A percentile compares a stretch with the other conserved stretches of the same genome.
Conservation (phyloP, 306 rosid genomes). For the Lupinus albus region DNA sequence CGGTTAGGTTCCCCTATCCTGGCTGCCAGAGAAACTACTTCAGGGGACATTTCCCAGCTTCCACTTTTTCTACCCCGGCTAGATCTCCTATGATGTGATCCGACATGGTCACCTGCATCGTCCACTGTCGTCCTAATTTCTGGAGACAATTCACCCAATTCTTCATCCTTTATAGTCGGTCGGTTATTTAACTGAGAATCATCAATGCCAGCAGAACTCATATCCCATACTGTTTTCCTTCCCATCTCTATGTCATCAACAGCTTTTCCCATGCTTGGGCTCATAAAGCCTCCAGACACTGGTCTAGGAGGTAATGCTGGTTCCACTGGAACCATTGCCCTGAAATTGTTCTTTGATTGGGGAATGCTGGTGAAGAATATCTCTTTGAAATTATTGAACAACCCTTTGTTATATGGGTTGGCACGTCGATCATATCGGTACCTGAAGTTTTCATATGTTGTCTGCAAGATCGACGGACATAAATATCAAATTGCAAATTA, state of each 20-base stretch:
- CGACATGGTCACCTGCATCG: constrained; percentile 61
- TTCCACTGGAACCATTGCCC: constrained; percentile 54
- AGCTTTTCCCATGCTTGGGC: constrained; percentile 86
- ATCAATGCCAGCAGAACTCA: constrained; percentile 60
- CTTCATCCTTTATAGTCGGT: constrained; percentile 75
- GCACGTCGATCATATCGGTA: constrained; percentile 60
- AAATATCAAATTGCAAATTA: neutral
- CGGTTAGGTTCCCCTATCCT: constrained; percentile 78
- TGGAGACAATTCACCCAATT: constrained; percentile 72
- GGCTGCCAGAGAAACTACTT: constrained; percentile 88
- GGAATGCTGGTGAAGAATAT: constrained; percentile 60
- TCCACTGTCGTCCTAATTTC: constrained; percentile 76
- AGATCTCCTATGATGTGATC: constrained; percentile 83
- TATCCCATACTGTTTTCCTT: constrained; percentile 86
- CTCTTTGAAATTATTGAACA: constrained; percentile 55
- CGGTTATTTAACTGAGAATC: constrained; percentile 59
- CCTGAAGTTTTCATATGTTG: constrained; percentile 77
- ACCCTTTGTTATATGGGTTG: constrained; percentile 65
- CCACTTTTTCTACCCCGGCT: constrained; percentile 99
- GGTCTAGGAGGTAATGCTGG: constrained; percentile 59
- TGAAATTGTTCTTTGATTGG: constrained; percentile 64
- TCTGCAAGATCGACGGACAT: constrained; percentile 50
- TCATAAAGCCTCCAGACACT: constrained; percentile 82
- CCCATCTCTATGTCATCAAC: constrained; percentile 95
- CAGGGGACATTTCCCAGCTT: constrained; percentile 99